Percentiles rank a stretch among this genome's conserved stretches.
These are phyloP conservation scores for Boletus insuetus DNA, from an alignment of 768 basidiomycete genomes.

Conservation along the genomic window DNA sequence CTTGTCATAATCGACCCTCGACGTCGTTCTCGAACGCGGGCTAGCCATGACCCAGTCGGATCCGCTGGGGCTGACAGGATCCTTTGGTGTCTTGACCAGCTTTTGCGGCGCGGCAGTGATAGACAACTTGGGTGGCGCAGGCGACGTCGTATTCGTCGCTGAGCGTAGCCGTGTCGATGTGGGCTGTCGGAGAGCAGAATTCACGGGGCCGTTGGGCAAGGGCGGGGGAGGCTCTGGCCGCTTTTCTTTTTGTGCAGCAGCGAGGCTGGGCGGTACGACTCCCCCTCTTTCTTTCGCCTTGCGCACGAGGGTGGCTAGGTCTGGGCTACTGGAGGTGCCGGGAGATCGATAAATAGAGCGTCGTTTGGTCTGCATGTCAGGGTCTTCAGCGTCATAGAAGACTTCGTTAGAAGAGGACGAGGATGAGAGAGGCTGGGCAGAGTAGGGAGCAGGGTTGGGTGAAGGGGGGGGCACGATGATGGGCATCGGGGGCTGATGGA, in stretches of 20 bases:
- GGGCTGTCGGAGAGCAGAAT: constrained; percentile 27
- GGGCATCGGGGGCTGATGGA: constrained; percentile 54
- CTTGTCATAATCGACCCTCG: constrained; percentile 48
- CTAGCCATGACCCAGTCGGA: constrained; percentile 51
- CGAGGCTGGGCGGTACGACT: constrained; percentile 35
- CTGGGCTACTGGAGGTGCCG: constrained; percentile 89
- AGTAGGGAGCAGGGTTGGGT: constrained; percentile 37
- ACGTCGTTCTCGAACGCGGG: constrained; percentile 40
- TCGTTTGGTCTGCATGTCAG: constrained; percentile 68
- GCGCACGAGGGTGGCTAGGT: constrained; percentile 81
- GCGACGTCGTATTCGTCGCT: constrained; percentile 37
- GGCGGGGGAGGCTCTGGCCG: constrained; percentile 44
- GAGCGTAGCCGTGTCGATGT: constrained; percentile 38
- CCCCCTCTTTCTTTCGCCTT: constrained; percentile 76
- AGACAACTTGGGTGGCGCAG: constrained; percentile 35
- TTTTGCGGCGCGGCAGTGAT: constrained; percentile 31
- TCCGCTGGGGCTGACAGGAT: constrained; percentile 33
- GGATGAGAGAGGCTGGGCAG: constrained; percentile 33
- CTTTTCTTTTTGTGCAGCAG: constrained; percentile 28
- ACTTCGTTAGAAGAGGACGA: constrained; percentile 58
- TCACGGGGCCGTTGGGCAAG: constrained; percentile 32
- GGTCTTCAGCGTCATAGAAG: constrained; percentile 63
- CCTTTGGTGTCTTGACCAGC: constrained; percentile 22
- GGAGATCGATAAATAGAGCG: constrained; percentile 85
- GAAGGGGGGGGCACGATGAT: constrained; percentile 66